These are phyloP conservation scores for Geotrichum europaeum DNA, from an alignment of 1,139 yeast species.

Conservation along the genomic window DNA sequence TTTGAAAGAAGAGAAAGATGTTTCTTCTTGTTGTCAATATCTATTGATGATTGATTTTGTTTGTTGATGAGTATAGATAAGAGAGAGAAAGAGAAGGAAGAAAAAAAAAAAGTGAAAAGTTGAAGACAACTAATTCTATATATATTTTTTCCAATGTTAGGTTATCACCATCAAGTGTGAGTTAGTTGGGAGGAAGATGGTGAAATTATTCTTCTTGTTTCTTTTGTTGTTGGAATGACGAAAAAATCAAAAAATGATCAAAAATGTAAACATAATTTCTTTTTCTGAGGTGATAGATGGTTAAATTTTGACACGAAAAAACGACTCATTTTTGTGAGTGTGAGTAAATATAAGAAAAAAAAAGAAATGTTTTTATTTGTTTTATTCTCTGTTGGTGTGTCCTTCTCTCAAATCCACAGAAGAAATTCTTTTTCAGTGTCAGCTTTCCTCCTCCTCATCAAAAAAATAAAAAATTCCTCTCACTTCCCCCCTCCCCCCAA, in stretches of 20 bases:
- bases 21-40: conserved; percentile 31
- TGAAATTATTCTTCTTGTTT: not conserved
- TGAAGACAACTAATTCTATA: not conserved
- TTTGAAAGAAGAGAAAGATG: conserved; percentile 35
- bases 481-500: not conserved
- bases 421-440: not conserved
- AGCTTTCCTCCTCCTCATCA: not conserved
- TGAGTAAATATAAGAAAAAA: not conserved
- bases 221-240: not conserved
- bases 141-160: not conserved
- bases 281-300: not conserved
- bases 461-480: not conserved
- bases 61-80: not conserved
- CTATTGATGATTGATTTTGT: not conserved
- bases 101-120: not conserved
- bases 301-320: no score
- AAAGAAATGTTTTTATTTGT: not conserved
- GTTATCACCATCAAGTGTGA: not conserved
- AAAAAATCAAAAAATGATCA: not conserved
- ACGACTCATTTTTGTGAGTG: not conserved
- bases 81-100: not conserved
- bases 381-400: no score
- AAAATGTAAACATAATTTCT: not conserved
- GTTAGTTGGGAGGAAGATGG: not conserved
- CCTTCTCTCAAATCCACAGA: not conserved